Evolutionary conservation across 805 yeast genomes (phyloP), one percentile per base, ranked within the genome.

Genomic region (Hanseniaspora guilliermondii): DNA sequence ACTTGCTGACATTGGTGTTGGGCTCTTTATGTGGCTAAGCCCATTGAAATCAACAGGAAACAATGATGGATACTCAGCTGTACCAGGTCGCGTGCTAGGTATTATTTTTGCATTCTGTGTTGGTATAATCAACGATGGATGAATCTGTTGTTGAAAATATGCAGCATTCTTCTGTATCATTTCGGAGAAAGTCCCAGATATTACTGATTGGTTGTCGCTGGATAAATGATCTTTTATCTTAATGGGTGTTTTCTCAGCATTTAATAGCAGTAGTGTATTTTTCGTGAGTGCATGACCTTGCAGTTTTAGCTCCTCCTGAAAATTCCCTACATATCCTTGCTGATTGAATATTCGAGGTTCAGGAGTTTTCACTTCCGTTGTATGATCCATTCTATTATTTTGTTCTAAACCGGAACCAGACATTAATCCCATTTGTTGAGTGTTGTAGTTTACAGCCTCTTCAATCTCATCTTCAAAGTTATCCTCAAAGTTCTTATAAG

Each of bases 401-500:
- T 17, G 2, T 4, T 3, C 14, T 14, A 30, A 4, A 14, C 12
- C 12, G 33, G 33, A 4, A 11, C 33, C 33, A 2, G 33, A 11
- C 2, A 30, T 1, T 12, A 19, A 17, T 16, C 16, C 19, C 9
- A 25, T 25, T n/a, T 42, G 35, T n/a, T 42, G 35, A 6, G 12
- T 42, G 17, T n/a, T 16, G n/a, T 24, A 24, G 9, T 35, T 24
- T 2, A 7, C 14, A 37, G 9, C 21, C 4, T 44, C 45, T 8
- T 45, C 41, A 32, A 36, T 22, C 6, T 52, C 55, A 12, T 52
- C 38, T 42, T 53, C 27, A 39, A 46, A 46, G 12, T 53, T 45
- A 6, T 46, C 56, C n/a, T 49, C 57, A 25, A 66, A 56, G 62
- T 65, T 59, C 47, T 63, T 61, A 49, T 65, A 66, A 6, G 70